Base-by-base conservation (phyloP, 495 filamentous ascomycete species). In the Neurospora pannonica region DNA sequence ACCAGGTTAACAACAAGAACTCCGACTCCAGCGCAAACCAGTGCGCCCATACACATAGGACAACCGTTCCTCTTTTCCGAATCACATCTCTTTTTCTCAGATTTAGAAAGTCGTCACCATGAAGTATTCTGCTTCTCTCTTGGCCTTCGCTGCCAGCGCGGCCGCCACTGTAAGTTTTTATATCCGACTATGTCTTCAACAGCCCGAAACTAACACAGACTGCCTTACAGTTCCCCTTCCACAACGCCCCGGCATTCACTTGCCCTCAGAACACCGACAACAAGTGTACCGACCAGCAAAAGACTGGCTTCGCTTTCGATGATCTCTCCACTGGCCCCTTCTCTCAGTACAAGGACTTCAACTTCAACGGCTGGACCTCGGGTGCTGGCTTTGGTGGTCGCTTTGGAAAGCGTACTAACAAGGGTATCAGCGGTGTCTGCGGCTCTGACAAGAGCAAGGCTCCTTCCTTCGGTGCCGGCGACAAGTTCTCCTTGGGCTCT, bases 221-320 rank as follows among this genome's bases (percentile, higher is more conserved):
- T 60, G 2, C 21, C 5, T 5, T 38, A 37, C 62, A 81, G 80
- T 67, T 67, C 54, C 80, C 81, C 79, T 95, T 92, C 88, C 82
- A 83, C 78, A 84, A 87, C 73, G 86, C 89, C 71, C 80, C 86
- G 46, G 81, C 86, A 70, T 97, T 90, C 84, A 83, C 84, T 70
- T 91, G 86, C 84, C 93, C 94, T 9, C 83, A 83, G 70, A 94
- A 93, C 85, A 91, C 89, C 78, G 83, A 93, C 84, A 95, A 97
- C 83, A 82, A 90, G 71, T 97, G 94, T 85, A 90, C 86, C 70
- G 80, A 87, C 19, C 77, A 90, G 72, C 92, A 95, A 82, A 80
- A 85, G 34, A 76, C 77, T 24, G 94, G 95, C 43, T 93, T 92
- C 78, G 87, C 91, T 86, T 97, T 91, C 88, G 80, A 80, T 69